A percentile compares a stretch with the other conserved stretches of the same genome.
These are phyloP conservation scores for Austroboletus novae-zelandiae DNA, from an alignment of 1,284 basidiomycete species.

Conservation along the genomic window DNA sequence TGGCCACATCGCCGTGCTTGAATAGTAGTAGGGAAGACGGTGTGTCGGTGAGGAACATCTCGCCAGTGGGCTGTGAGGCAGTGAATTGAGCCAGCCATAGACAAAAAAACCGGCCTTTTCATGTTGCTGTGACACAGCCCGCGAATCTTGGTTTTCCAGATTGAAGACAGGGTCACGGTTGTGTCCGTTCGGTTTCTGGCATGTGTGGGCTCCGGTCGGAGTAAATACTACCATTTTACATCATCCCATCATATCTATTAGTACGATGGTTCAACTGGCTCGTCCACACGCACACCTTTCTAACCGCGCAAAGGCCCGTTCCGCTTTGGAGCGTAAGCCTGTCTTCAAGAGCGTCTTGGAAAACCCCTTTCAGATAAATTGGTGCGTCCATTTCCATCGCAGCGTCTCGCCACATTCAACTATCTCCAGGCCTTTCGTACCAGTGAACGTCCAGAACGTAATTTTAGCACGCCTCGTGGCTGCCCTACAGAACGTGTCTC, in stretches of 20 bases:
- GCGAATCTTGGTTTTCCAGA: no score
- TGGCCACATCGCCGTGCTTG: conserved; percentile 14
- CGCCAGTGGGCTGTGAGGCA: background rate
- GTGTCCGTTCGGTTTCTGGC: background rate
- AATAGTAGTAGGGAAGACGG: background rate
- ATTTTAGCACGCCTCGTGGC: conserved; percentile 50
- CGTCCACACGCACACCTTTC: conserved; percentile 53
- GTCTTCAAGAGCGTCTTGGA: conserved; percentile 69
- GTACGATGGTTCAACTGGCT: conserved; percentile 34
- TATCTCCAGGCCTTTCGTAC: conserved; percentile 58
- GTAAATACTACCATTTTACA: background rate
- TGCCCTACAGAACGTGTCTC: conserved; percentile 37
- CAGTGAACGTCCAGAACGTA: conserved; percentile 59
- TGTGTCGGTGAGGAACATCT: conserved; percentile 1
- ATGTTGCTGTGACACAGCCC: no score
- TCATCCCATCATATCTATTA: background rate
- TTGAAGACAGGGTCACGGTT: no score
- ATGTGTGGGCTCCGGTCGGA: background rate
- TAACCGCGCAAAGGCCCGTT: conserved; percentile 54
- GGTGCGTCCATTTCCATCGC: conserved; percentile 40
- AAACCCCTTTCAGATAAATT: conserved; percentile 68
- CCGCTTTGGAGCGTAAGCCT: conserved; percentile 44
- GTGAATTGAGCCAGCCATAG: background rate
- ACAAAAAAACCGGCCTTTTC: background rate
- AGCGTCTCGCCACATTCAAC: conserved; percentile 1